Conservation (phyloP, 2,329 filamentous ascomycete genomes). For the Stagonosporopsis chrysanthemi region DNA sequence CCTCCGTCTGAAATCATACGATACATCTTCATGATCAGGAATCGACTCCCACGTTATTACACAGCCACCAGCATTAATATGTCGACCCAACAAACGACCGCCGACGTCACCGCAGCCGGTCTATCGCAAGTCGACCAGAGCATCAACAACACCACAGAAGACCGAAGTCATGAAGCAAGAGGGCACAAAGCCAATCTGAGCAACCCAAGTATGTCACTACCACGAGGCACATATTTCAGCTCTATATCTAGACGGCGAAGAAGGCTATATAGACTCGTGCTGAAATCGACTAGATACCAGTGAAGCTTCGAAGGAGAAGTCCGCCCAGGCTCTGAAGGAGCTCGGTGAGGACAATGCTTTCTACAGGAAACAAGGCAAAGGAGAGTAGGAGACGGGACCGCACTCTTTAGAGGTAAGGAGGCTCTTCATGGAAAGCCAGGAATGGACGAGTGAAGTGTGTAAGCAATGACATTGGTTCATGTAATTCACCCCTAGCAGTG, state of each 20-base stretch:
- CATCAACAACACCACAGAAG: slow-evolving; percentile 34
- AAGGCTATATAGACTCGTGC: not conserved
- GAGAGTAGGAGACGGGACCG: slow-evolving; percentile 14
- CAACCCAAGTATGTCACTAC: slow-evolving; percentile 53
- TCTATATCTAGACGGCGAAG: not conserved
- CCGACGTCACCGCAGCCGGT: slow-evolving; percentile 29
- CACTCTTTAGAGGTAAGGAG: slow-evolving; percentile 51
- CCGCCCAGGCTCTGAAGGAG: slow-evolving; percentile 1
- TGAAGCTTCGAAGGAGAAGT: slow-evolving; percentile 12
- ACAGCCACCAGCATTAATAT: slow-evolving; percentile 8
- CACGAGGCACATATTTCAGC: not conserved
- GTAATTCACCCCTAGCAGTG: no score
- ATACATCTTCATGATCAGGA: slow-evolving; percentile 3
- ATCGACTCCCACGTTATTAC: slow-evolving; percentile 8
- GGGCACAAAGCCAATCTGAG: slow-evolving; percentile 59
- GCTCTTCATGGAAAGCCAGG: slow-evolving; percentile 55
- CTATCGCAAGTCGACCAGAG: slow-evolving; percentile 30
- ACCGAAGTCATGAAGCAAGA: slow-evolving; percentile 26
- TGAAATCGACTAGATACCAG: slow-evolving; percentile 21
- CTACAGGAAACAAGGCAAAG: slow-evolving; percentile 7
- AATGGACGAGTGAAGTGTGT: slow-evolving; percentile 46
- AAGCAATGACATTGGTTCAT: not conserved
- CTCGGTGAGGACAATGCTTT: slow-evolving; percentile 3
- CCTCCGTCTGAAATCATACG: not conserved
- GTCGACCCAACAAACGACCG: slow-evolving; percentile 21